These are phyloP conservation scores for Kuraishia ogatae DNA, from an alignment of 805 yeast species.

Conservation along the genomic window DNA sequence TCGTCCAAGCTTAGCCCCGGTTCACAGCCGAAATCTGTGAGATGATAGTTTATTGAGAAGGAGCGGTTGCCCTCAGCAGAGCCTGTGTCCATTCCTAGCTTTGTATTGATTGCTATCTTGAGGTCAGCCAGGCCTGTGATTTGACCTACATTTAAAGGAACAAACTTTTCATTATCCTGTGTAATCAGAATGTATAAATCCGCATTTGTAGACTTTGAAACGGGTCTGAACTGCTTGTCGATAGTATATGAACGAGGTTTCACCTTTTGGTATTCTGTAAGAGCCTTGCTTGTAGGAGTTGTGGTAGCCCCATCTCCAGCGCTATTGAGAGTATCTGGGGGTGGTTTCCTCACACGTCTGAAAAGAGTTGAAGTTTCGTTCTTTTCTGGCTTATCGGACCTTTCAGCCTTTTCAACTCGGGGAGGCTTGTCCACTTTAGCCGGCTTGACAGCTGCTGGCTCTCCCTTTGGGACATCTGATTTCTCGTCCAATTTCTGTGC, in stretches of 20 bases:
- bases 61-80: constrained; percentile 13
- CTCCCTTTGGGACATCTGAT: background rate
- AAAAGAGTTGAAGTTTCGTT: background rate
- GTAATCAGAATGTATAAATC: constrained; percentile 47
- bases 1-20: constrained; percentile 52
- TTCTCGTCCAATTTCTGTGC: background rate
- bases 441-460: background rate
- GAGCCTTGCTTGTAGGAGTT: background rate
- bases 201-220: constrained; percentile 19
- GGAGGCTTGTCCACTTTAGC: background rate
- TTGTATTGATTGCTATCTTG: constrained; percentile 29
- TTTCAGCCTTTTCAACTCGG: background rate
- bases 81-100: constrained; percentile 24
- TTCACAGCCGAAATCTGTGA: constrained; percentile 61
- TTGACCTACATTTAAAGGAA: constrained; percentile 34
- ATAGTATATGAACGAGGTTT: constrained; percentile 11
- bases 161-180: constrained; percentile 48
- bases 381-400: background rate
- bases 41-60: constrained; percentile 28
- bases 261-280: constrained; percentile 1
- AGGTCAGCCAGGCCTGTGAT: constrained; percentile 23
- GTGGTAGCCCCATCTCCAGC: background rate
- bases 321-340: background rate
- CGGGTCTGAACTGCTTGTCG: constrained; percentile 30
- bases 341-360: background rate